A percentile compares a stretch with the other conserved stretches of the same genome.
phyloP scores from a whole-genome alignment of 1,284 basidiomycete genomes.

The Ustilago xerochloae region DNA sequence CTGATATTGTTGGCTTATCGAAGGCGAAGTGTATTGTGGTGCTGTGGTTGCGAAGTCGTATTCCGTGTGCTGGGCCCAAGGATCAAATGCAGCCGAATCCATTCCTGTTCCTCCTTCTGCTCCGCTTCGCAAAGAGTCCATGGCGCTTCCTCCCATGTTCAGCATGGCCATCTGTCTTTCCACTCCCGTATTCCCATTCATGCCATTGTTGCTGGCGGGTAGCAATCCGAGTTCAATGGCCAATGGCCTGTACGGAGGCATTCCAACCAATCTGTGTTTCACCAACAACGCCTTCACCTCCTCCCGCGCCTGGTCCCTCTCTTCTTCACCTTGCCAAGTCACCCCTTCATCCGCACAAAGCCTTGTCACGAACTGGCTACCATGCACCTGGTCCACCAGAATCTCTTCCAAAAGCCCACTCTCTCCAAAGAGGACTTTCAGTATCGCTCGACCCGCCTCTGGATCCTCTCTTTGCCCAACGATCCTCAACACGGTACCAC shows the following conservation, averaged over 20 bases:
- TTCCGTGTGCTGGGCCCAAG: neutral
- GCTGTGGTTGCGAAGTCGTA: neutral
- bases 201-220: neutral
- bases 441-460: conserved; percentile 61
- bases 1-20: neutral
- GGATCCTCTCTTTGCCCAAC: conserved; percentile 68
- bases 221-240: conserved; percentile 89
- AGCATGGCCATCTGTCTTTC: conserved; percentile 16
- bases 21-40: neutral
- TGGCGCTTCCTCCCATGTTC: neutral
- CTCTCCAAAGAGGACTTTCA: conserved; percentile 70
- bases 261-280: conserved; percentile 54
- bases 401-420: conserved; percentile 91
- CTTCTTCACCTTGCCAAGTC: conserved; percentile 75
- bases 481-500: conserved; percentile 84
- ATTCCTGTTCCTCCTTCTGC: neutral
- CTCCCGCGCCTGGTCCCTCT: conserved; percentile 79
- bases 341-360: conserved; percentile 74
- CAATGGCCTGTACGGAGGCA: conserved; percentile 81
- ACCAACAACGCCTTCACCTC: conserved; percentile 56
- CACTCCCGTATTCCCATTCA: neutral
- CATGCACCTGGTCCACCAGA: conserved; percentile 76
- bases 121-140: no score
- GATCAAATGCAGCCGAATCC: neutral
- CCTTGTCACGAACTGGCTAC: conserved; percentile 91